Conservation (phyloP, 345 rosid genomes). For the Litchi chinensis region DNA sequence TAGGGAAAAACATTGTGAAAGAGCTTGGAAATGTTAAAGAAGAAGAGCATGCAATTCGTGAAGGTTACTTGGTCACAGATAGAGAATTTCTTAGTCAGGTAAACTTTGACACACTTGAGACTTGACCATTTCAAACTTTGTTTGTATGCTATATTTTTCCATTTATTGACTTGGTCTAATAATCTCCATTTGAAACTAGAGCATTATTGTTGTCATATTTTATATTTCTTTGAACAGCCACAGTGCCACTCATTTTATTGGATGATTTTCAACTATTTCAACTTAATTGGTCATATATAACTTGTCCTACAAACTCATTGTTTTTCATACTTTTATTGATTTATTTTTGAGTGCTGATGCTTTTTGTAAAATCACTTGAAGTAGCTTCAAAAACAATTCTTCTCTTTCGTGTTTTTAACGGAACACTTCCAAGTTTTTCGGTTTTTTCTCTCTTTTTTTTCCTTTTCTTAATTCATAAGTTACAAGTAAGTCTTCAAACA, state of each 20-base stretch:
- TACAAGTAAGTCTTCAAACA: too few relatives aligned
- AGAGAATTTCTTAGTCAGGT: slow-evolving; percentile 53
- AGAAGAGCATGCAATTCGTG: slow-evolving; percentile 38
- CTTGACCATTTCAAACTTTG: slow-evolving; percentile 4
- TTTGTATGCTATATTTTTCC: too few relatives aligned
- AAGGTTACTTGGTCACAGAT: slow-evolving; percentile 49
- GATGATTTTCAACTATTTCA: background rate
- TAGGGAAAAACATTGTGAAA: slow-evolving; percentile 52
- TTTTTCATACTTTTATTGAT: too few relatives aligned
- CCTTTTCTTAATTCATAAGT: background rate
- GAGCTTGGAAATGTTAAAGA: slow-evolving; percentile 23
- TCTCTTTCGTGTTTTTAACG: too few relatives aligned
- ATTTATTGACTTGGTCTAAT: slow-evolving; percentile 8
- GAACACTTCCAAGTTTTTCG: too few relatives aligned
- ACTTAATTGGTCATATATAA: background rate
- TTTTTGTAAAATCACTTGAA: too few relatives aligned
- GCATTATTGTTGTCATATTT: background rate
- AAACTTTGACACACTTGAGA: background rate
- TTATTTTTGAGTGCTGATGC: too few relatives aligned
- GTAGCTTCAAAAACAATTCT: too few relatives aligned
- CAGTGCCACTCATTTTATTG: background rate
- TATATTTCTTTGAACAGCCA: background rate
- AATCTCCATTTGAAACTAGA: background rate
- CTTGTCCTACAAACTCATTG: too few relatives aligned
- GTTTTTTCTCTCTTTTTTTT: too few relatives aligned